Evolutionary conservation across 768 basidiomycete genomes (phyloP), one percentile per base, ranked within the genome.

Genomic region (Calvatia gigantea): DNA sequence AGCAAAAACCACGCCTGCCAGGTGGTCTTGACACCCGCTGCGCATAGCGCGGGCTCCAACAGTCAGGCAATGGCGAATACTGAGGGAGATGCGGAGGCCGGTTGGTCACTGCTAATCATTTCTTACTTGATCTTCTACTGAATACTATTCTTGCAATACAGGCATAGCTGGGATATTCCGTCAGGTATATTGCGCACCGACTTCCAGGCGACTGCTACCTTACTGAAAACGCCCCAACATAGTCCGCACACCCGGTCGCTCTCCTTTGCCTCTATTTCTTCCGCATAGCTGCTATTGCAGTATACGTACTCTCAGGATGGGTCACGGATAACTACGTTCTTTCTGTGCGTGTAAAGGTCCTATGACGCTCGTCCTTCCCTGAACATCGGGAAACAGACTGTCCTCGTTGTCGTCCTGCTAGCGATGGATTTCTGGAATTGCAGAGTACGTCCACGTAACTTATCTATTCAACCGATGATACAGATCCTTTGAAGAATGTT

Each of bases 391-490:
- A 46, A 9, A 17, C 45, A 79, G 78, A 96, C 94, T 23, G 95
- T 99, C 3, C 70, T 83, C 7, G 96, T 98, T 0, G 97, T 98
- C 19, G 86, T 98, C 1, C 76, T 99, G 14, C 82, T 99, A 23
- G 90, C 95, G 0, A 89, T 96, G 83, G 97, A 99, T 73, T 99
- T 99, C 70, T 99, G 96, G 97, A 98, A 96, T 64, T 94, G 92
- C 61, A 77, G 94, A 68, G 92, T 94, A 65, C 58, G 83, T 57
- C 27, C 44, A n/a, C 6, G 37, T 9, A 14, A 33, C 11, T 35
- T 1, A 6, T 31, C 17, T 14, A 14, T 17, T 5, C 15, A 39
- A 14, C 8, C 14, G 21, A 37, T 47, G 17, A 29, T 27, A 14
- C 12, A 19, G 4, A 7, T 31, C 17, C 39, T 11, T 38, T 27